Evolutionary conservation across 352 stramenopile species (phyloP).

Genomic region (Globisporangium paroecandrum): DNA sequence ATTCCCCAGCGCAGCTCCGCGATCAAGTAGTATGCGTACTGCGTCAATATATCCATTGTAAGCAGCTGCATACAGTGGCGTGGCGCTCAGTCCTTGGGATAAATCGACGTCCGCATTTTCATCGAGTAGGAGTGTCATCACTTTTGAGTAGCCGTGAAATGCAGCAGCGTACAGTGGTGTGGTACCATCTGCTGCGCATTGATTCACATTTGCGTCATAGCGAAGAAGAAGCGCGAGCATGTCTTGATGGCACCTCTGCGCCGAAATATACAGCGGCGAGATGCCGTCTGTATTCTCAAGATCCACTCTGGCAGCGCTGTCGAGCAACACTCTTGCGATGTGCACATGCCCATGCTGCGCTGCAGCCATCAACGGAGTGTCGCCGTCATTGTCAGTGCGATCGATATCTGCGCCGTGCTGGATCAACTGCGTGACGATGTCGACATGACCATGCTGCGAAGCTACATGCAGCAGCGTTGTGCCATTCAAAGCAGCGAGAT

Average conservation of each 20-base stretch:
- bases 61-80: slow-evolving; percentile 11
- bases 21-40: neutral
- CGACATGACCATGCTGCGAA: slow-evolving; percentile 4
- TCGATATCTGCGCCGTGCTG: slow-evolving; percentile 1
- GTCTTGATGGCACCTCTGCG: neutral
- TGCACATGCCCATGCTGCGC: neutral
- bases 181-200: neutral
- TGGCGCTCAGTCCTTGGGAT: neutral
- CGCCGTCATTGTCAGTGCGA: neutral
- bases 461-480: slow-evolving; percentile 10
- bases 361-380: slow-evolving; percentile 11
- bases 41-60: neutral
- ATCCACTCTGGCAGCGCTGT: neutral
- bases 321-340: slow-evolving; percentile 5
- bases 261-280: neutral
- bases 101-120: slow-evolving; percentile 2
- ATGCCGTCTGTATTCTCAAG: neutral
- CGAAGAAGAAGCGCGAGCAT: slow-evolving; percentile 3
- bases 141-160: slow-evolving; percentile 2
- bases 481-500: neutral
- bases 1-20: neutral
- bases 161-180: slow-evolving; percentile 5
- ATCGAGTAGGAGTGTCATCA: slow-evolving; percentile 5
- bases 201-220: slow-evolving; percentile 2
- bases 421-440: slow-evolving; percentile 1